A percentile compares a stretch with the other conserved stretches of the same genome.
Conservation (phyloP, 345 rosid species). For the Linum lewisii region DNA sequence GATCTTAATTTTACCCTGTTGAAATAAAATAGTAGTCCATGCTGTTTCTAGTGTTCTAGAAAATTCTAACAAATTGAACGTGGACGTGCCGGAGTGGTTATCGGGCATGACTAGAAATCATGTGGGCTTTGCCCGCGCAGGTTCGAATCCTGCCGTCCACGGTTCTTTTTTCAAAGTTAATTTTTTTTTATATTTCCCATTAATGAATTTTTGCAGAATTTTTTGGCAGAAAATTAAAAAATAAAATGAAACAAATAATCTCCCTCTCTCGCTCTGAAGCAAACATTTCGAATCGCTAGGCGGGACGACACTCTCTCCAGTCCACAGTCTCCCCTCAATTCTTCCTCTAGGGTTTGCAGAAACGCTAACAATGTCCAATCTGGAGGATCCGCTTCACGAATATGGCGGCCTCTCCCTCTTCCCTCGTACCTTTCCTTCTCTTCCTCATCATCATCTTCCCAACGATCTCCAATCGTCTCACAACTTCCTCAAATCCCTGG, state of each 20-base stretch:
- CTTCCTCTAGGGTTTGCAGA: not conserved
- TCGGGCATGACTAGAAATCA: constrained; percentile 91
- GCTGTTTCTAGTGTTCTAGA: too few species aligned
- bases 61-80: too few species aligned
- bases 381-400: constrained; percentile 43
- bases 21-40: too few species aligned
- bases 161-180: not conserved
- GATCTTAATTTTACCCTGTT: too few species aligned
- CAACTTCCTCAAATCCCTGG: constrained; percentile 53
- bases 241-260: not conserved
- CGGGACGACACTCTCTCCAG: too few species aligned
- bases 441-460: constrained; percentile 25
- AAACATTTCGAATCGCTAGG: constrained; percentile 19
- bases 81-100: constrained; percentile 65
- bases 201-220: too few species aligned
- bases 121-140: constrained; percentile 90
- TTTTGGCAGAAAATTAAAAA: too few species aligned
- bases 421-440: constrained; percentile 43
- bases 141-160: constrained; percentile 73
- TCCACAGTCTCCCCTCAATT: not conserved
- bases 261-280: constrained; percentile 14
- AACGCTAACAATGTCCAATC: constrained; percentile 9
- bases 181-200: too few species aligned
- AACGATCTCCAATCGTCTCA: constrained; percentile 36
- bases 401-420: constrained; percentile 55